Evolutionary conservation across 2,329 filamentous ascomycete genomes (phyloP).

Genomic region (Hymenoscyphus scutula): DNA sequence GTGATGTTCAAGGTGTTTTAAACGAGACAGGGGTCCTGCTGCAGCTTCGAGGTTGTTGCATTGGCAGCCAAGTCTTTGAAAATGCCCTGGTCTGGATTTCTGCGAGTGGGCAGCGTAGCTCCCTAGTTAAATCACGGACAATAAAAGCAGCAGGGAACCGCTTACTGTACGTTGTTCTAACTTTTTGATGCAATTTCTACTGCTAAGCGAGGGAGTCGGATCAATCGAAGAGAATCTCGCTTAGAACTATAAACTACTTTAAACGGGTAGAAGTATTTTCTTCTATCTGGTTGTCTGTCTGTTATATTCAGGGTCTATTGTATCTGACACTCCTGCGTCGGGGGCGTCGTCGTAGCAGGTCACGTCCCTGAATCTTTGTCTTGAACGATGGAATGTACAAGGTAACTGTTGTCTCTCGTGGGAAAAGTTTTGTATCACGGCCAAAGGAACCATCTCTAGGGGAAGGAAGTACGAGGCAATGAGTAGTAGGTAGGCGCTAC

Average conservation of each 20-base stretch:
- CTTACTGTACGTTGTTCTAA: not conserved
- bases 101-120: not conserved
- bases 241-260: not conserved
- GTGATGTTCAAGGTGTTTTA: no score
- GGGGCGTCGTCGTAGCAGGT: not conserved
- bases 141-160: not conserved
- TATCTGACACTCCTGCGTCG: not conserved
- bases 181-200: not conserved
- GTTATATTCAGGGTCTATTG: not conserved
- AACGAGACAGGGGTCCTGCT: conserved; percentile 12
- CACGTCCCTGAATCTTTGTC: not conserved
- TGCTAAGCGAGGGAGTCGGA: not conserved
- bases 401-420: no score
- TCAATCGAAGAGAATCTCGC: not conserved
- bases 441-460: no score
- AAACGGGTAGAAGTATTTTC: not conserved
- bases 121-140: not conserved
- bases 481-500: no score
- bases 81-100: not conserved
- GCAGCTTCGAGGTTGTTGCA: conserved; percentile 12
- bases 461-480: no score
- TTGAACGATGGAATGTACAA: not conserved
- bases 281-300: no score
- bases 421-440: no score
- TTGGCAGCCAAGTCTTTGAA: conserved; percentile 14